These are phyloP conservation scores for Claviceps maximensis DNA, from an alignment of 2,329 filamentous ascomycete genomes.

Conservation along the genomic window DNA sequence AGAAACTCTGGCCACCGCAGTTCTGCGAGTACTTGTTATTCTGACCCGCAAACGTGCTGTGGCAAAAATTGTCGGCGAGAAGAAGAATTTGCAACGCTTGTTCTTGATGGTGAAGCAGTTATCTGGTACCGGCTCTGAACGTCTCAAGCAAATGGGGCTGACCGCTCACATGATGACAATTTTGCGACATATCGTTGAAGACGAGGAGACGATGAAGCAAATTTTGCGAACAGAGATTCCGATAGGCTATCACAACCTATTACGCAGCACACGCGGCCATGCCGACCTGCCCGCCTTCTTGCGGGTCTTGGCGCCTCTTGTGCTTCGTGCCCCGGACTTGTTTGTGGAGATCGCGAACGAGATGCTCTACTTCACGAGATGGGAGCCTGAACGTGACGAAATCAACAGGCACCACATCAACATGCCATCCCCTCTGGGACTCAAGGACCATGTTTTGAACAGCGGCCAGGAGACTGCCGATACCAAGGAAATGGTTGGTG, in stretches of 20 bases:
- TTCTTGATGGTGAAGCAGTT: constrained; percentile 96
- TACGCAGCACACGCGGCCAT: constrained; percentile 34
- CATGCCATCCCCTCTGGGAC: constrained; percentile 22
- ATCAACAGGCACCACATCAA: constrained; percentile 14
- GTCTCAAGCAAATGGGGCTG: constrained; percentile 45
- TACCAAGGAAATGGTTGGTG: constrained; percentile 7
- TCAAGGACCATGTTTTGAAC: constrained; percentile 22
- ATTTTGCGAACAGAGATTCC: constrained; percentile 86
- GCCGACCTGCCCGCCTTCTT: constrained; percentile 62
- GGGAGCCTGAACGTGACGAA: constrained; percentile 27
- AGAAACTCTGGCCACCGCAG: constrained; percentile 67
- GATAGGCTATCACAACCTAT: constrained; percentile 52
- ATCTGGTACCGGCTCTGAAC: constrained; percentile 61
- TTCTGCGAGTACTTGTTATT: constrained; percentile 73
- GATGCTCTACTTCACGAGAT: constrained; percentile 60
- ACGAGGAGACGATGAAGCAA: constrained; percentile 79
- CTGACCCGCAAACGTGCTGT: constrained; percentile 67
- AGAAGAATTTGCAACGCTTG: constrained; percentile 74
- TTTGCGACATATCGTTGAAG: constrained; percentile 84
- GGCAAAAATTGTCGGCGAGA: constrained; percentile 67
- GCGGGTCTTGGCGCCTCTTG: constrained; percentile 64
- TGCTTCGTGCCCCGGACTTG: constrained; percentile 66
- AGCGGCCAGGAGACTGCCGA: constrained; percentile 2
- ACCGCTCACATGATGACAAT: constrained; percentile 64
- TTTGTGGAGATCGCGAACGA: constrained; percentile 86